These are phyloP conservation scores for Balansia obtecta DNA, from an alignment of 2,329 filamentous ascomycete species.

Conservation along the genomic window DNA sequence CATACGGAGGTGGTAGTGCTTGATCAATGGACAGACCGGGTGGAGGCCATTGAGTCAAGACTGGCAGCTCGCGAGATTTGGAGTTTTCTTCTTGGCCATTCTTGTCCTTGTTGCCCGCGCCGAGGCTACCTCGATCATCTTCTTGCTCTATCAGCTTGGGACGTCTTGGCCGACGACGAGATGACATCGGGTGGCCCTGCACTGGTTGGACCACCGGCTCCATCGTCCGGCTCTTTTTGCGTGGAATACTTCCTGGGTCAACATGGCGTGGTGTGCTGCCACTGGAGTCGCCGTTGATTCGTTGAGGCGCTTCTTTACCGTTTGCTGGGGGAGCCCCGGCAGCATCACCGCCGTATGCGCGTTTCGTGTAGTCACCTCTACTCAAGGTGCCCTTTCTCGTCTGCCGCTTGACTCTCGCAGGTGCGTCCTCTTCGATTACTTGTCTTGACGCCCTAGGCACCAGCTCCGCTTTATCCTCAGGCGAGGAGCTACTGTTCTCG, in stretches of 20 bases:
- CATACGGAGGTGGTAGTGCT: constrained; percentile 39
- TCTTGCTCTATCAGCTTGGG: constrained; percentile 20
- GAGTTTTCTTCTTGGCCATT: background rate
- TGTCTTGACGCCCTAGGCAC: background rate
- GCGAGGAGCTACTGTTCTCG: background rate
- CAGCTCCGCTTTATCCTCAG: background rate
- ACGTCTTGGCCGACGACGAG: constrained; percentile 30
- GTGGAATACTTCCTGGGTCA: background rate
- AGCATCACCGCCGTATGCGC: background rate
- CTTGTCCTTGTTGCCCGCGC: constrained; percentile 1
- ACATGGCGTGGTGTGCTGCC: background rate
- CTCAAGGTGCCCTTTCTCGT: constrained; percentile 1
- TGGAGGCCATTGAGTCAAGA: constrained; percentile 39
- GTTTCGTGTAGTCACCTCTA: background rate
- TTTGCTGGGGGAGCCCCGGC: background rate
- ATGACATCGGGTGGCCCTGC: constrained; percentile 9
- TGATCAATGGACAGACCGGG: constrained; percentile 33
- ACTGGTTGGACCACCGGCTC: background rate
- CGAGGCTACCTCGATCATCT: background rate
- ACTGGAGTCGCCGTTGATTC: background rate
- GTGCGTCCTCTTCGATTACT: background rate
- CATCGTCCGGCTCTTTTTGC: constrained; percentile 1
- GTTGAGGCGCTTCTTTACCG: background rate
- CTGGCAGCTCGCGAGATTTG: background rate
- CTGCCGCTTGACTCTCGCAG: background rate